A percentile compares a stretch with the other conserved stretches of the same genome.
These are phyloP conservation scores for Melaleuca quinquenervia DNA, from an alignment of 345 rosid genomes.

Conservation along the genomic window DNA sequence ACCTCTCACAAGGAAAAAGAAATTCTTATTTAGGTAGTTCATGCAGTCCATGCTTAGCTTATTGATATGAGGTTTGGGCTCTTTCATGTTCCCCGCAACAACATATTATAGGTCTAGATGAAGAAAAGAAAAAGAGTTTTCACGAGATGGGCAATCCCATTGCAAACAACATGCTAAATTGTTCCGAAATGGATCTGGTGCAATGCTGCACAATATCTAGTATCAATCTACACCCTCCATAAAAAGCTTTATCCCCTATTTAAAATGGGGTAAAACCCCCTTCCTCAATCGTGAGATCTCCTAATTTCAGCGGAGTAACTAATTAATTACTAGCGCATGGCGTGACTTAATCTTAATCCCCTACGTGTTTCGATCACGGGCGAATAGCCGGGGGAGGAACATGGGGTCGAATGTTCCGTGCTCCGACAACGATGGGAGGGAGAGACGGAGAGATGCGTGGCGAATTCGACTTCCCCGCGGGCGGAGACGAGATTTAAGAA, in stretches of 20 bases:
- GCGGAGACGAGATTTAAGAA: not conserved
- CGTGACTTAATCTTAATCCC: not conserved
- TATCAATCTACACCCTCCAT: no score
- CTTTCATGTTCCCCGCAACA: not conserved
- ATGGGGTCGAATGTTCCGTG: not conserved
- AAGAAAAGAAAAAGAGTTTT: not conserved
- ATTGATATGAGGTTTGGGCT: not conserved
- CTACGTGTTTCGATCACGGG: not conserved
- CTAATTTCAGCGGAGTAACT: no score
- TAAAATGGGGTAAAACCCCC: no score
- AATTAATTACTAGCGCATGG: not conserved
- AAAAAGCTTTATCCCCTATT: no score
- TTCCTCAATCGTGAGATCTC: no score
- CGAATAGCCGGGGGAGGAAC: not conserved
- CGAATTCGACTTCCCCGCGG: not conserved
- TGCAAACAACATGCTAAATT: not conserved
- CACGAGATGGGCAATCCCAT: not conserved
- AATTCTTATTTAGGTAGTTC: not conserved
- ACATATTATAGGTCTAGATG: not conserved
- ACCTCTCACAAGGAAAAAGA: no score
- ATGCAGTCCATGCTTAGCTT: rapidly evolving
- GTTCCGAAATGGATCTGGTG: no score
- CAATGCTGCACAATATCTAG: no score
- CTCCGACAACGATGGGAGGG: not conserved
- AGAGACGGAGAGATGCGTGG: not conserved